Percentiles rank a stretch among this genome's conserved stretches.
These are phyloP conservation scores for Prototheca wickerhamii DNA, from an alignment of 163 green algal genomes.

Conservation along the genomic window DNA sequence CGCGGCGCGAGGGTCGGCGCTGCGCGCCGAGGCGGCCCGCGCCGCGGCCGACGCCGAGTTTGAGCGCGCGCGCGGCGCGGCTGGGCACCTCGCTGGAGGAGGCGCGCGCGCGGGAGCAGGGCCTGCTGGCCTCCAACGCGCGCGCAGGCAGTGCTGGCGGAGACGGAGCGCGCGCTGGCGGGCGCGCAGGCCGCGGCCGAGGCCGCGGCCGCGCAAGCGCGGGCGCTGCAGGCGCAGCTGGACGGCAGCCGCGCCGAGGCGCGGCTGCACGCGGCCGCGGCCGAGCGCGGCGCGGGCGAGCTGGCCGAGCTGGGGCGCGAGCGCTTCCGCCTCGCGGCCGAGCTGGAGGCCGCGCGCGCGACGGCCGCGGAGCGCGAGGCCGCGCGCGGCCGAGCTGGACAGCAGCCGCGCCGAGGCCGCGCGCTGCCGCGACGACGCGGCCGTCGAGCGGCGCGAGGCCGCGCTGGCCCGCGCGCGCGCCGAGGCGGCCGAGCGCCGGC, in stretches of 20 bases:
- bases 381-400: conserved; percentile 21
- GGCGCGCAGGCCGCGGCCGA: conserved; percentile 18
- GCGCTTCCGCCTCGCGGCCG: conserved; percentile 35
- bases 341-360: conserved; percentile 24
- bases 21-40: conserved; percentile 23
- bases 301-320: conserved; percentile 25
- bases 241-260: conserved; percentile 1
- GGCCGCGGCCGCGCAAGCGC: no score
- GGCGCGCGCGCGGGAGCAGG: conserved; percentile 15
- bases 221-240: no score
- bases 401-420: conserved; percentile 8
- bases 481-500: conserved; percentile 15
- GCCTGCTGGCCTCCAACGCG: conserved; percentile 10
- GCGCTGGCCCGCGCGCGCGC: conserved; percentile 15
- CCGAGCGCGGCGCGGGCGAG: conserved; percentile 27
- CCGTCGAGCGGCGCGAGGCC: conserved; percentile 24
- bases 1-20: conserved; percentile 15
- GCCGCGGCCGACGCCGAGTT: conserved; percentile 37
- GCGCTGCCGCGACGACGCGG: conserved; percentile 14
- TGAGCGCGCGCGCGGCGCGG: conserved; percentile 27
- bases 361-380: conserved; percentile 15
- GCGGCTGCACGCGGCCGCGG: conserved; percentile 23
- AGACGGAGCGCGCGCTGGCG: conserved; percentile 26
- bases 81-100: conserved; percentile 31
- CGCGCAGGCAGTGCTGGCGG: conserved; percentile 18